These are phyloP conservation scores for Aspergillus fischeri DNA, from an alignment of 2,329 filamentous ascomycete genomes.

Conservation along the genomic window DNA sequence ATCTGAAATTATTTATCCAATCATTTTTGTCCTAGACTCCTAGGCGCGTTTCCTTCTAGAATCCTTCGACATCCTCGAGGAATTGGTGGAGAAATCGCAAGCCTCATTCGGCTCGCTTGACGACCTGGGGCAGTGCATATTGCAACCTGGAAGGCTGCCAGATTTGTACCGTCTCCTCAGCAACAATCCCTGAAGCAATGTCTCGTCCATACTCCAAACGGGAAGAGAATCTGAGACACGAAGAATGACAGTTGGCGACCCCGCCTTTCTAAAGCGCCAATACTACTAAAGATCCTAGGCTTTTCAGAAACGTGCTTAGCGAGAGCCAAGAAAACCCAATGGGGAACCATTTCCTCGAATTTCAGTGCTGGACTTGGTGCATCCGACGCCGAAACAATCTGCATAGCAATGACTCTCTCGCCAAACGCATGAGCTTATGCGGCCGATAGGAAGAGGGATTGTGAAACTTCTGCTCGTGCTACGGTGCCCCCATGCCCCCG, in stretches of 20 bases:
- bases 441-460: neutral
- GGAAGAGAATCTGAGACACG: neutral
- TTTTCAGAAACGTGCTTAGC: neutral
- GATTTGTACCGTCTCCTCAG: neutral
- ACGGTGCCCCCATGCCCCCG: neutral
- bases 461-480: neutral
- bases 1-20: constrained; percentile 8
- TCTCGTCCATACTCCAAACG: neutral
- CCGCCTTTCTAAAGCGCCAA: neutral
- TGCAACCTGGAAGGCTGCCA: neutral
- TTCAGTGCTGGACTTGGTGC: neutral
- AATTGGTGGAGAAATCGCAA: neutral
- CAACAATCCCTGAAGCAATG: neutral
- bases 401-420: neutral
- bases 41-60: constrained; percentile 27
- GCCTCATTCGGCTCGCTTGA: neutral
- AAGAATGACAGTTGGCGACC: neutral
- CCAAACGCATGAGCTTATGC: neutral
- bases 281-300: neutral
- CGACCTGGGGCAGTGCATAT: neutral
- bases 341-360: neutral
- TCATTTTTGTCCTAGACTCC: neutral
- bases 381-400: neutral
- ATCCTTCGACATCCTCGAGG: constrained; percentile 19
- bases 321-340: neutral